Evolutionary conservation across 2,329 filamentous ascomycete species (phyloP), one percentile per base, ranked within the genome.

Genomic region (Colletotrichum siamense): DNA sequence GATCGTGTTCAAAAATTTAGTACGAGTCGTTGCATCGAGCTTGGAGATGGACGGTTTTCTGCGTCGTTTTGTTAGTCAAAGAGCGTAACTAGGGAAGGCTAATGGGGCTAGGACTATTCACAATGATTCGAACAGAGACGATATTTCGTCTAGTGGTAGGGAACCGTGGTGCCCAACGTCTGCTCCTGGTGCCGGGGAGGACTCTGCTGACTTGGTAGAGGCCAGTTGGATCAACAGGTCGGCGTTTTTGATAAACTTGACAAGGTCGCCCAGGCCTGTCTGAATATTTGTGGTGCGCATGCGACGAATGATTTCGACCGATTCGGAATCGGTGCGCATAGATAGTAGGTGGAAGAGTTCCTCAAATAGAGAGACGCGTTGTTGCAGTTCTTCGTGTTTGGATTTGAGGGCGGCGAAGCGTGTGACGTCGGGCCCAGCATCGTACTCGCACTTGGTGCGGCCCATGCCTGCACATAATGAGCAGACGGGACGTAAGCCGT

Each of bases 191-290:
- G 55, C 24, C 13, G 73, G 57, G 44, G 73, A 30, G 12, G 67
- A 24, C 28, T 70, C 36, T n/a, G 67, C 62, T n/a, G 73, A 32
- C 36, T 52, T 30, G 34, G 26, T 36, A 6, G 73, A 74, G 71
- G 75, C 66, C 15, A 77, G 67, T 18, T 75, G 65, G 24, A 77
- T 74, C 68, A 77, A n/a, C 13, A 78, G 15, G 49, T 78, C 77
- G n/a, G 75, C 77, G 32, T 76, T 70, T 4, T 76, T 77, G n/a
- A 78, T 77, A 24, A 78, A 76, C 32, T 70, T 76, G 63, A 78
- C 34, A 4, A 78, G 66, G 9, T 77, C 70, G 10, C 69, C 77
- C 2, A 78, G 65, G 8, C 74, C 77, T 9, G 72, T 73, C 3
- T 73, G 44, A 4, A 76, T 55, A 7, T 77, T 76, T n/a, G 73